Conservation (phyloP, 2,329 filamentous ascomycete genomes). For the Calonectria crousiana region DNA sequence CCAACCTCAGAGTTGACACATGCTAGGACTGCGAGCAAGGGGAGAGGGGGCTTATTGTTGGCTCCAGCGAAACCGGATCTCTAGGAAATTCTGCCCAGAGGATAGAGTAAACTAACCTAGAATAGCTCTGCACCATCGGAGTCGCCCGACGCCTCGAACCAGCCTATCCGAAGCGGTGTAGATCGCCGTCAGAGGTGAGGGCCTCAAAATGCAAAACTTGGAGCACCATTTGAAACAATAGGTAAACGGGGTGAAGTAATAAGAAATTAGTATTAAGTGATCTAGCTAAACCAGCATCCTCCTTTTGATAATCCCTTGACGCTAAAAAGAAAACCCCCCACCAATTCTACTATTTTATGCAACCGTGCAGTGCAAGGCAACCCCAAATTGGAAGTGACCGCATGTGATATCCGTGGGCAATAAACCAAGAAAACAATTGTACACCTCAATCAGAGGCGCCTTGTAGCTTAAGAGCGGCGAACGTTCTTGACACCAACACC, state of each 20-base stretch:
- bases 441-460: neutral
- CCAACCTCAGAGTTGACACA: neutral
- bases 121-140: neutral
- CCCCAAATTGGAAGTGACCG: neutral
- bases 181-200: neutral
- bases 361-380: neutral
- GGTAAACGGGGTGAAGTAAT: neutral
- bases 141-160: neutral
- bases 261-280: neutral
- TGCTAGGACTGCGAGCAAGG: neutral
- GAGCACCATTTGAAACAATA: neutral
- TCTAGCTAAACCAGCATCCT: neutral
- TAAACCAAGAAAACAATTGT: neutral
- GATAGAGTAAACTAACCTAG: neutral
- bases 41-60: neutral
- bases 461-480: neutral
- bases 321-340: neutral
- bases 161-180: neutral
- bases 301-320: neutral
- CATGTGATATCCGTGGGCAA: neutral
- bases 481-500: conserved; percentile 15
- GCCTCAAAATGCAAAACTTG: neutral
- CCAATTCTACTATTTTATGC: neutral
- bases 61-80: neutral
- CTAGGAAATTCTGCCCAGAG: neutral